Percentiles rank a stretch among this genome's conserved stretches.
Conservation (phyloP, 2,329 filamentous ascomycete species). For the Pestalotiopsis sp. region DNA sequence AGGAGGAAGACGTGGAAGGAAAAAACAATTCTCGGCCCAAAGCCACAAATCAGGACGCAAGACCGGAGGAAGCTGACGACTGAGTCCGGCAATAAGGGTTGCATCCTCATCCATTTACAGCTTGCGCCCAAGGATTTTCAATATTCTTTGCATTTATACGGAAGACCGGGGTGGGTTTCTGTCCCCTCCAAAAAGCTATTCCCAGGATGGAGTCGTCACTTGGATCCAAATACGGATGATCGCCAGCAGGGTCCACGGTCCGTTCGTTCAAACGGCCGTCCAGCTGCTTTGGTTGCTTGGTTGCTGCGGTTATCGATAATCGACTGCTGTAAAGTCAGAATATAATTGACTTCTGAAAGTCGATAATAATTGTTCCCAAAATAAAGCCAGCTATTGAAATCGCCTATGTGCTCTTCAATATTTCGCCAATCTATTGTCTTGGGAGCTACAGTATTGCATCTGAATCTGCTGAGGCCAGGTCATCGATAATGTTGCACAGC, state of each 20-base stretch:
- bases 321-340: no score
- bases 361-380: not conserved
- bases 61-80: slow-evolving; percentile 7
- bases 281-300: not conserved
- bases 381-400: not conserved
- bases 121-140: not conserved
- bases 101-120: not conserved
- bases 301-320: not conserved
- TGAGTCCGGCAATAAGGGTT: not conserved
- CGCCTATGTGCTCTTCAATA: not conserved
- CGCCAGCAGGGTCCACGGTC: not conserved
- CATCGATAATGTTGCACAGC: not conserved
- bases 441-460: not conserved
- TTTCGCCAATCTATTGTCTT: not conserved
- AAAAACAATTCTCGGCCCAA: not conserved
- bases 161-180: not conserved
- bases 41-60: slow-evolving; percentile 2
- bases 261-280: not conserved
- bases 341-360: not conserved
- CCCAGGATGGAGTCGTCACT: not conserved
- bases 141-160: not conserved
- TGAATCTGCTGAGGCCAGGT: not conserved
- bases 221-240: slow-evolving; percentile 9
- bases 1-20: not conserved
- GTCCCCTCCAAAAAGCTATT: not conserved